phyloP scores from a whole-genome alignment of 225 moss, liverwort and hornwort genomes.

The Rhytidiadelphus loreus region DNA sequence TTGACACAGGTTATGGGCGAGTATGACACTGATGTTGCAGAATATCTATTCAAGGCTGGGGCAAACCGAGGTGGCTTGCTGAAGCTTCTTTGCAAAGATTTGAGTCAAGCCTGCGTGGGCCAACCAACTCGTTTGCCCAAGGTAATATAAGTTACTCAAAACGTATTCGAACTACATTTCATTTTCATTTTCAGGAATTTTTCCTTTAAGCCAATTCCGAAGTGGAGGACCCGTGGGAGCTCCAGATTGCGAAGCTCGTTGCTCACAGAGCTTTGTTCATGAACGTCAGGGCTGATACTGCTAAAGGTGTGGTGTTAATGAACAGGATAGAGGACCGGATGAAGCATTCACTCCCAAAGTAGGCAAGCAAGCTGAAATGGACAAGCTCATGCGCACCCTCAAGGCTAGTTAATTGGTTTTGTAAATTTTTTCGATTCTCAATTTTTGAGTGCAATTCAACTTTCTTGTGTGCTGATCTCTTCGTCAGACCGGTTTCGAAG shows the following conservation, averaged over 20 bases:
- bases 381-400: slow-evolving; percentile 70
- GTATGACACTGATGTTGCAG: slow-evolving; percentile 76
- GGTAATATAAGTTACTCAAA: slow-evolving; percentile 16
- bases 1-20: slow-evolving; percentile 81
- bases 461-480: neutral
- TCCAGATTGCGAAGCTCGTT: neutral
- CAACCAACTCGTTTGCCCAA: slow-evolving; percentile 49
- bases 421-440: neutral
- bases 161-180: neutral
- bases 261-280: neutral
- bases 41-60: slow-evolving; percentile 60
- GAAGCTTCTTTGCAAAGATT: slow-evolving; percentile 71
- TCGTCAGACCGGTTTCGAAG: neutral
- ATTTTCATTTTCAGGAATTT: neutral
- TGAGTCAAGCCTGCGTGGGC: slow-evolving; percentile 66
- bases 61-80: slow-evolving; percentile 50
- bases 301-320: neutral
- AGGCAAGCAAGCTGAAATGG: slow-evolving; percentile 86
- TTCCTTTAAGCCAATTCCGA: neutral
- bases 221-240: neutral
- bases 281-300: neutral
- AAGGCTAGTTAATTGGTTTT: slow-evolving; percentile 34
- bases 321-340: slow-evolving; percentile 62
- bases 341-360: slow-evolving; percentile 59
- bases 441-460: neutral